A percentile compares a stretch with the other conserved stretches of the same genome.
Conservation (phyloP, 176 grass and related monocot species). For the Rhynchospora pubera region DNA sequence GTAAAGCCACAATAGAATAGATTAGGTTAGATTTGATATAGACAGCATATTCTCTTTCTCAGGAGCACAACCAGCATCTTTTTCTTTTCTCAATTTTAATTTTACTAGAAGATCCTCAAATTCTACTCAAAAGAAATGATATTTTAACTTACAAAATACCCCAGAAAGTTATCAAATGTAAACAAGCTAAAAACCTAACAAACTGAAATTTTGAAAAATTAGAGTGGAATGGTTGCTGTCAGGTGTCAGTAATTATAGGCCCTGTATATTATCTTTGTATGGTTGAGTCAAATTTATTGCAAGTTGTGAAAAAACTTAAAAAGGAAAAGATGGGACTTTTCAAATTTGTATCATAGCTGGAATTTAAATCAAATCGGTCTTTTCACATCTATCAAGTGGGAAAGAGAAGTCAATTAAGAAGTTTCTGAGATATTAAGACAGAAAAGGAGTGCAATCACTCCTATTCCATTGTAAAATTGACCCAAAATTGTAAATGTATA, state of each 20-base stretch:
- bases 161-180: not conserved
- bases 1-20: not conserved
- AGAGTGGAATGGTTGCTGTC: not conserved
- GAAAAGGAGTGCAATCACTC: not conserved
- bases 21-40: not conserved
- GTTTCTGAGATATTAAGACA: not conserved
- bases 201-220: not conserved
- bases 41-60: not conserved
- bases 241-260: not conserved
- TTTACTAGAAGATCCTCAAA: not conserved
- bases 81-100: not conserved
- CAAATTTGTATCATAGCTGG: not conserved
- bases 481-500: not conserved
- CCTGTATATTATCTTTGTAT: not conserved
- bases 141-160: not conserved
- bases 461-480: not conserved
- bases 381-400: not conserved
- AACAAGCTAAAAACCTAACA: not conserved
- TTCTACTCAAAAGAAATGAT: not conserved
- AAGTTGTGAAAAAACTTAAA: not conserved
- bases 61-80: not conserved
- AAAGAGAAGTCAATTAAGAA: not conserved
- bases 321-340: no score
- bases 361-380: not conserved
- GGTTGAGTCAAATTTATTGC: not conserved